Percentiles rank a stretch among this genome's conserved stretches.
These are phyloP conservation scores for Mycena crocata DNA, from an alignment of 768 basidiomycete genomes.

Conservation along the genomic window DNA sequence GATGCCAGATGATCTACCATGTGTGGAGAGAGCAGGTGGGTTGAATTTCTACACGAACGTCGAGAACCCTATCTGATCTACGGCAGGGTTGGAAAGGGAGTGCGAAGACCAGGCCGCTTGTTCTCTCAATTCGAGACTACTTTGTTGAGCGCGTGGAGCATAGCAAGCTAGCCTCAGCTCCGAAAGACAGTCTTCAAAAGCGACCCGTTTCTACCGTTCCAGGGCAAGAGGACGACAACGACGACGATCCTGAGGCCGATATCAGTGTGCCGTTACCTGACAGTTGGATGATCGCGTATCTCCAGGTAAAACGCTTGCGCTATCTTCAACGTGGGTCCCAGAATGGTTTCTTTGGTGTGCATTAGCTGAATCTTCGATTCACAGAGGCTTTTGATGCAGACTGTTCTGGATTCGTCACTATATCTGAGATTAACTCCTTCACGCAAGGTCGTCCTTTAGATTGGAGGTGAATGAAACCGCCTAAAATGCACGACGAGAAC, in stretches of 20 bases:
- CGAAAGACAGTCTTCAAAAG: no score
- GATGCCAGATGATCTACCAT: slow-evolving; percentile 32
- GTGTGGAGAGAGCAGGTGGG: slow-evolving; percentile 28
- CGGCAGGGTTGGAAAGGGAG: slow-evolving; percentile 12
- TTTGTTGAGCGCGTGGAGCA: background rate
- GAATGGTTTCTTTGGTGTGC: background rate
- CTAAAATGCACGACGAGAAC: background rate
- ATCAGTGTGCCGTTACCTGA: slow-evolving; percentile 19
- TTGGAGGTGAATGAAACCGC: slow-evolving; percentile 17
- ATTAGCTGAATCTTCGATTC: background rate
- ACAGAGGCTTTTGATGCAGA: slow-evolving; percentile 25
- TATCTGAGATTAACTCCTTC: slow-evolving; percentile 23
- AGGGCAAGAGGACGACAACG: background rate
- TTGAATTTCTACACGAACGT: background rate
- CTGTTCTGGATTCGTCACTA: slow-evolving; percentile 22
- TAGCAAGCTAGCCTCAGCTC: background rate
- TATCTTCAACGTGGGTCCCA: slow-evolving; percentile 23
- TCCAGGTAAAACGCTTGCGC: slow-evolving; percentile 19
- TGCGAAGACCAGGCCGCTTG: background rate
- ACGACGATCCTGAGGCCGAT: slow-evolving; percentile 12
- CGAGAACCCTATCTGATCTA: background rate
- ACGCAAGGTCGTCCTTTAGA: background rate
- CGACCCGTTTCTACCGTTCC: no score
- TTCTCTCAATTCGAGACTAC: slow-evolving; percentile 10
- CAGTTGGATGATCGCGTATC: slow-evolving; percentile 19